Evolutionary conservation across 805 yeast species (phyloP).

Genomic region (Lipomyces sp.): DNA sequence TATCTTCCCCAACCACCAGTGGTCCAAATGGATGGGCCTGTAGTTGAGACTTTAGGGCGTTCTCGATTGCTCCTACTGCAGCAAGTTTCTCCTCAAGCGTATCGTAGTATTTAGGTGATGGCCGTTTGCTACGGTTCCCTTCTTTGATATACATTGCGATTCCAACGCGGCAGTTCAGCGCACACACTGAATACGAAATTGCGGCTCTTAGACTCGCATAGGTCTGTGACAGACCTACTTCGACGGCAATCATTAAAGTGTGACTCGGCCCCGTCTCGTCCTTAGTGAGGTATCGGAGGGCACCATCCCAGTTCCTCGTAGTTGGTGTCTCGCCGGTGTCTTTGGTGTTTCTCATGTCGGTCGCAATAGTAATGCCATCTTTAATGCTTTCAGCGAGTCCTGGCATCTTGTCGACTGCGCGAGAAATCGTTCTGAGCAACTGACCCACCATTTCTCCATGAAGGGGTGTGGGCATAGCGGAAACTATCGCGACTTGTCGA

Average conservation of each 20-base stretch:
- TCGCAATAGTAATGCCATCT: too few species aligned
- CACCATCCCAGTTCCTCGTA: too few species aligned
- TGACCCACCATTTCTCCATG: slow-evolving; percentile 1
- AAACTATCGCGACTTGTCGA: neutral
- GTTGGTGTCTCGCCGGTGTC: too few species aligned
- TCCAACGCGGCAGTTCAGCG: neutral
- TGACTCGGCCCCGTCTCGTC: too few species aligned
- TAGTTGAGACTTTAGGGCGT: neutral
- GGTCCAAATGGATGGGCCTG: neutral
- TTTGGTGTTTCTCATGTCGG: too few species aligned
- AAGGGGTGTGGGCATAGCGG: neutral
- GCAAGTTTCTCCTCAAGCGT: neutral
- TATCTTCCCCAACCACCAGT: neutral
- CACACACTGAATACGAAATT: neutral
- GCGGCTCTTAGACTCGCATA: too few species aligned
- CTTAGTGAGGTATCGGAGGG: too few species aligned
- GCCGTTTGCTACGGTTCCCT: neutral
- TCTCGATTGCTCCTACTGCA: neutral
- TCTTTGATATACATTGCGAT: neutral
- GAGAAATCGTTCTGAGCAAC: neutral
- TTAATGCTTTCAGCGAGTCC: neutral
- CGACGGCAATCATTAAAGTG: too few species aligned
- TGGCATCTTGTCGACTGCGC: neutral
- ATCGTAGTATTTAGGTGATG: neutral
- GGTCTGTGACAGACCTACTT: too few species aligned